Conservation (phyloP, 345 rosid genomes). For the Brassica carinata region DNA sequence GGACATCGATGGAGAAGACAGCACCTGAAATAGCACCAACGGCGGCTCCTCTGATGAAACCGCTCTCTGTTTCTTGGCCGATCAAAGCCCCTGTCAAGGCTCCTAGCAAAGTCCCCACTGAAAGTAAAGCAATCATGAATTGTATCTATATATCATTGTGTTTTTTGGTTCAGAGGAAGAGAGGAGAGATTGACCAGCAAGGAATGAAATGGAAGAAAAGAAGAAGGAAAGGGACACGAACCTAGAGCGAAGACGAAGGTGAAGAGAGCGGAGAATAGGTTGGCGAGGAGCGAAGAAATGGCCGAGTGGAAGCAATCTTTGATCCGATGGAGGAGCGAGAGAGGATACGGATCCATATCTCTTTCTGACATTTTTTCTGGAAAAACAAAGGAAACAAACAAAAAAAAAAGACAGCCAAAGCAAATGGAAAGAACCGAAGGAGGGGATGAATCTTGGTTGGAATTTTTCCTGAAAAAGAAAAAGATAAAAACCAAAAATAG, state of each 20-base stretch:
- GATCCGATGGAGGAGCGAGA: constrained; percentile 49
- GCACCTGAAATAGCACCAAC: constrained; percentile 99
- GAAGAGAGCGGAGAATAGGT: constrained; percentile 88
- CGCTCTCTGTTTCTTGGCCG: constrained; percentile 98
- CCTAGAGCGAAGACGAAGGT: constrained; percentile 98
- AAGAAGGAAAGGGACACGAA: constrained; percentile 37
- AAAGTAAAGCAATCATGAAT: background rate
- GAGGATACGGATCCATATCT: background rate
- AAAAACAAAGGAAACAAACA: background rate
- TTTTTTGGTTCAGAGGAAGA: background rate
- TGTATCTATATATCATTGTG: background rate
- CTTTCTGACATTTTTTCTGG: background rate
- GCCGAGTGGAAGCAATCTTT: constrained; percentile 62
- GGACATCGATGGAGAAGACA: constrained; percentile 95
- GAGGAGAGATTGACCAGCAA: background rate
- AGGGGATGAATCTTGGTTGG: background rate
- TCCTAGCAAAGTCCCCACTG: constrained; percentile 95
- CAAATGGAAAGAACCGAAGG: background rate
- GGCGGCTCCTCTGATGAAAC: constrained; percentile 93
- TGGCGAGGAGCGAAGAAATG: constrained; percentile 69
- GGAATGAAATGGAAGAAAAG: background rate
- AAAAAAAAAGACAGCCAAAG: background rate
- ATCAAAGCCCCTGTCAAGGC: constrained; percentile 98
- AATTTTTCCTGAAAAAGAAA: background rate
- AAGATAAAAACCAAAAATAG: background rate